A percentile compares a stretch with the other conserved stretches of the same genome.
These are phyloP conservation scores for Dendrocalamus latiflorus DNA, from an alignment of 202 grass and related monocot genomes.

Conservation along the genomic window DNA sequence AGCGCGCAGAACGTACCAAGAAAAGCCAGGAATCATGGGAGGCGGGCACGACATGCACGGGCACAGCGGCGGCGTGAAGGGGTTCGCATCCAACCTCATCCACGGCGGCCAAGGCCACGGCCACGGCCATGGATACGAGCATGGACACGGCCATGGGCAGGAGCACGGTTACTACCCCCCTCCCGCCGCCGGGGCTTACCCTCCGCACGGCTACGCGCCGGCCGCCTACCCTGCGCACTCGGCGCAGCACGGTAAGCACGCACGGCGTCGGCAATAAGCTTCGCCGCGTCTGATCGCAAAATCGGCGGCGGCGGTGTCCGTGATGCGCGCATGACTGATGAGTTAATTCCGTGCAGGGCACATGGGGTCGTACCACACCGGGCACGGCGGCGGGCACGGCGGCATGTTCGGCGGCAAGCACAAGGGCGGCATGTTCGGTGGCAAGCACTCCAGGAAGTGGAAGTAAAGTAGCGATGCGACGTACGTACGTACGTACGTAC, in stretches of 20 bases:
- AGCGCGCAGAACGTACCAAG: too few species aligned
- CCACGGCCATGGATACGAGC: background rate
- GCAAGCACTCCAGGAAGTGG: constrained; percentile 38
- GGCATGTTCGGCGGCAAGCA: constrained; percentile 35
- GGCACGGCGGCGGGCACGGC: constrained; percentile 26
- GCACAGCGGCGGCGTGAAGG: constrained; percentile 36
- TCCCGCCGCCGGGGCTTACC: background rate
- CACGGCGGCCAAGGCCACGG: constrained; percentile 15
- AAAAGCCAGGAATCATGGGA: too few species aligned
- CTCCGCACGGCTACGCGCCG: background rate
- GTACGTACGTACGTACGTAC: too few species aligned
- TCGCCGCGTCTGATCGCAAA: background rate
- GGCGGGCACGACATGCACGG: constrained; percentile 24
- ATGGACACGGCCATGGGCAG: constrained; percentile 13
- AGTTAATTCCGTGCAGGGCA: background rate
- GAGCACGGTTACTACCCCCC: constrained; percentile 12
- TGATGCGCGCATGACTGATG: background rate
- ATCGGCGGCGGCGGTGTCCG: background rate
- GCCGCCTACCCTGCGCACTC: background rate
- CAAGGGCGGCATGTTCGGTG: constrained; percentile 41
- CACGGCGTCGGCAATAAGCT: too few species aligned
- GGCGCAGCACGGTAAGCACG: constrained; percentile 7
- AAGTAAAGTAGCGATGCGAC: background rate
- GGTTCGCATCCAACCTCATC: constrained; percentile 32
- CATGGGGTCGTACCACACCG: constrained; percentile 33